These are phyloP conservation scores for Malassezia furfur DNA, from an alignment of 1,284 basidiomycete genomes.

Conservation along the genomic window DNA sequence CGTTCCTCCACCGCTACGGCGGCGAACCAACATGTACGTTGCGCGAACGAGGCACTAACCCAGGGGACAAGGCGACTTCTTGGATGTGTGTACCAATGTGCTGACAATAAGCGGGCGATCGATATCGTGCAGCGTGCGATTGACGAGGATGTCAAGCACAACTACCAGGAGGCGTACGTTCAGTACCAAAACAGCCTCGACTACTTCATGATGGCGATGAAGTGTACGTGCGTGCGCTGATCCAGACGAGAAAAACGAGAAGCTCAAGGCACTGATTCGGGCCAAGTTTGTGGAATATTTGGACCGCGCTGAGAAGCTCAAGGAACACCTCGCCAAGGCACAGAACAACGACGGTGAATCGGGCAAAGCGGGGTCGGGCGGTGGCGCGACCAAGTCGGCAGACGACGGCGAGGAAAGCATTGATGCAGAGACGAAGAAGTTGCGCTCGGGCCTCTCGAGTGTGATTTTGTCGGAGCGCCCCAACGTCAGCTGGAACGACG, in stretches of 20 bases:
- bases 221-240: conserved; percentile 53
- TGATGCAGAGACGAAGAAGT: conserved; percentile 89
- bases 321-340: conserved; percentile 53
- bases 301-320: conserved; percentile 80
- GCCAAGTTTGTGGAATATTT: conserved; percentile 88
- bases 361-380: conserved; percentile 51
- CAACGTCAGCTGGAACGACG: conserved; percentile 95
- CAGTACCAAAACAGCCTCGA: conserved; percentile 80
- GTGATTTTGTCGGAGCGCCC: conserved; percentile 90
- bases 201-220: conserved; percentile 89
- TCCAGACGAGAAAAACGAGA: conserved; percentile 89
- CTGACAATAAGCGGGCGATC: conserved; percentile 66
- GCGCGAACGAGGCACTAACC: neutral
- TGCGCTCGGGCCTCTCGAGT: conserved; percentile 73
- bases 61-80: conserved; percentile 16
- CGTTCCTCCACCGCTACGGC: neutral
- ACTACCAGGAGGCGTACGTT: conserved; percentile 89
- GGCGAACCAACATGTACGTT: conserved; percentile 4
- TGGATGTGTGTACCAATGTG: conserved; percentile 7
- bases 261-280: conserved; percentile 76
- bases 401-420: conserved; percentile 61
- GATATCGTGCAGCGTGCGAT: conserved; percentile 90
- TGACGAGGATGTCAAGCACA: conserved; percentile 84
- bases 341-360: conserved; percentile 50
- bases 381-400: conserved; percentile 56